These are phyloP conservation scores for Madurella mycetomatis DNA, from an alignment of 2,329 filamentous ascomycete genomes.

Conservation along the genomic window DNA sequence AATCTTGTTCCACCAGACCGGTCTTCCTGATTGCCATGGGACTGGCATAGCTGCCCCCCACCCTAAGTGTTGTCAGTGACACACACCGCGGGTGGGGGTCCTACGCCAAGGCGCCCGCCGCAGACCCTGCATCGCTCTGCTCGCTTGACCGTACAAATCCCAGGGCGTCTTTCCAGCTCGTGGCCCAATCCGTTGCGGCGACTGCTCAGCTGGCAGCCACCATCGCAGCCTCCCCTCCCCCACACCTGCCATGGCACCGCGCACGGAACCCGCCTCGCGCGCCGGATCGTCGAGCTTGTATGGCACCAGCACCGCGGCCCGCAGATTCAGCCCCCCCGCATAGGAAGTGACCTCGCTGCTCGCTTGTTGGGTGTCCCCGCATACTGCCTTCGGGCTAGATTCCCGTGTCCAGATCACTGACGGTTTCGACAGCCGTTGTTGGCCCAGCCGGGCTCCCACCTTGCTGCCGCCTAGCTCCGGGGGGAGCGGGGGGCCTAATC, in stretches of 20 bases:
- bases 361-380: neutral
- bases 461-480: too few species aligned
- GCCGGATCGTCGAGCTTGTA: neutral
- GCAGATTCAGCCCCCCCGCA: neutral
- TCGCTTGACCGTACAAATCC: constrained; percentile 22
- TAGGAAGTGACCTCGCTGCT: neutral
- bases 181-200: constrained; percentile 17
- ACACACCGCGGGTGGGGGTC: neutral
- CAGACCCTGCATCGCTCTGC: constrained; percentile 10
- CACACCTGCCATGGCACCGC: constrained; percentile 4
- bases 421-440: constrained; percentile 1
- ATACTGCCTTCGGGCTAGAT: neutral
- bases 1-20: too few species aligned
- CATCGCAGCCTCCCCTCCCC: constrained; percentile 5
- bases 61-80: neutral
- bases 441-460: too few species aligned
- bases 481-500: too few species aligned
- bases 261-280: neutral
- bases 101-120: neutral
- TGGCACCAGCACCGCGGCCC: constrained; percentile 4
- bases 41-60: neutral
- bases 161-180: constrained; percentile 17
- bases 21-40: neutral
- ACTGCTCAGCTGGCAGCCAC: constrained; percentile 14
- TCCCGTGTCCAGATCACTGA: neutral